A percentile compares a stretch with the other conserved stretches of the same genome.
Evolutionary conservation across 2,329 filamentous ascomycete genomes (phyloP).

Genomic region (Ophiosphaerella korrae): DNA sequence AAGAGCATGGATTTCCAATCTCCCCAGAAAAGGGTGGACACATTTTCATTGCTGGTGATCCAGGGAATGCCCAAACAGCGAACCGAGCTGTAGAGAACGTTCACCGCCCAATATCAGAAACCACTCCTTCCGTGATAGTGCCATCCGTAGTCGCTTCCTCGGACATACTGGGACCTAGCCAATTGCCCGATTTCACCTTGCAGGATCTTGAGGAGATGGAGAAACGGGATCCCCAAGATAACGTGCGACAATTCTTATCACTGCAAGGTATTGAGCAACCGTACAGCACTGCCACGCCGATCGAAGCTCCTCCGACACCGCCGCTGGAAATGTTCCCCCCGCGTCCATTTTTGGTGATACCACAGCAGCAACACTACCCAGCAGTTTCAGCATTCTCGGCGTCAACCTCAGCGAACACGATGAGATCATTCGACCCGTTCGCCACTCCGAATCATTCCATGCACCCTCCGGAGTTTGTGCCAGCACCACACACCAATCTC

Average conservation of each 20-base stretch:
- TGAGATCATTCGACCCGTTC: slow-evolving; percentile 36
- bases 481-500: slow-evolving; percentile 57
- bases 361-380: slow-evolving; percentile 32
- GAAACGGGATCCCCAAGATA: slow-evolving; percentile 83
- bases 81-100: slow-evolving; percentile 58
- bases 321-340: slow-evolving; percentile 49
- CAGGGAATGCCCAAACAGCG: slow-evolving; percentile 73
- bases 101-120: slow-evolving; percentile 74
- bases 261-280: slow-evolving; percentile 73
- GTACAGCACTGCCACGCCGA: slow-evolving; percentile 71
- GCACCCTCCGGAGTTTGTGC: slow-evolving; percentile 47
- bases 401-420: slow-evolving; percentile 42
- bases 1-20: slow-evolving; percentile 71
- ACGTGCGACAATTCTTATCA: slow-evolving; percentile 86
- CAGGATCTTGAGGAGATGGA: slow-evolving; percentile 76
- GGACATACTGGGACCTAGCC: slow-evolving; percentile 78
- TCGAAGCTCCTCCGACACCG: slow-evolving; percentile 51
- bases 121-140: slow-evolving; percentile 58
- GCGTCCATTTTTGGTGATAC: slow-evolving; percentile 37
- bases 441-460: slow-evolving; percentile 37
- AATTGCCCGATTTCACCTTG: slow-evolving; percentile 67
- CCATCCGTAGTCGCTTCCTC: slow-evolving; percentile 85
- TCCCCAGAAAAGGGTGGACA: slow-evolving; percentile 66
- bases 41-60: slow-evolving; percentile 78
- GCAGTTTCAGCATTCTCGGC: slow-evolving; percentile 42